A percentile compares a stretch with the other conserved stretches of the same genome.
phyloP scores from a whole-genome alignment of 2,329 filamentous ascomycete genomes.

The Aspergillus proliferans region DNA sequence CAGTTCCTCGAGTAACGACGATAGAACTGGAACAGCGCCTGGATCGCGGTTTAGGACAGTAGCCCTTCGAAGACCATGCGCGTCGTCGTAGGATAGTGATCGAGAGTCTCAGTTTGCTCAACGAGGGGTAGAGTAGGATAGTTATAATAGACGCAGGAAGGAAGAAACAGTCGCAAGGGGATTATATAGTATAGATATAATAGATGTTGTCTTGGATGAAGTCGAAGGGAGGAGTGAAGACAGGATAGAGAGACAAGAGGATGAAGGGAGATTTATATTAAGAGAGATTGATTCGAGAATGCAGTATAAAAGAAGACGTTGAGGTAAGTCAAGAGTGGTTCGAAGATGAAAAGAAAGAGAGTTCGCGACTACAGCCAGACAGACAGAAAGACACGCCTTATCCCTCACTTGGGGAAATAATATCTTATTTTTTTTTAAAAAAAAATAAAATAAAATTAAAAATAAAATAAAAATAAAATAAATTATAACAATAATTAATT shows the following conservation, averaged over 20 bases:
- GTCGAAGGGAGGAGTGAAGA: background rate
- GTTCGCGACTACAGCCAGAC: too few species aligned
- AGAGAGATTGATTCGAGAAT: background rate
- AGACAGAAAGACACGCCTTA: too few species aligned
- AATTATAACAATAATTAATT: background rate
- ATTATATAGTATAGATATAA: background rate
- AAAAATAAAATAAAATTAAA: background rate
- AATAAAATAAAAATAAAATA: background rate
- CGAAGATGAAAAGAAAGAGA: too few species aligned
- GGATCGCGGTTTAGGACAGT: background rate
- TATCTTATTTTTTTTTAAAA: background rate
- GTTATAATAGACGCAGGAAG: background rate
- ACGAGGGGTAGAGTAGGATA: background rate
- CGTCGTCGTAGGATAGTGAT: background rate
- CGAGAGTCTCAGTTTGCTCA: background rate
- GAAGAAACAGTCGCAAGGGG: background rate
- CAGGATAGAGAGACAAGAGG: background rate
- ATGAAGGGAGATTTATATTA: background rate
- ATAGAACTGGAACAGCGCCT: constrained; percentile 9
- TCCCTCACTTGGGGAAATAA: too few species aligned
- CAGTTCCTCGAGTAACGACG: constrained; percentile 29
- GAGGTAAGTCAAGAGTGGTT: too few species aligned
- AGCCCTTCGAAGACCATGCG: background rate
- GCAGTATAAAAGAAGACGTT: background rate
- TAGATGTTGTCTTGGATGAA: background rate